Conservation (phyloP, 345 rosid species). For the Brassica juncea region DNA sequence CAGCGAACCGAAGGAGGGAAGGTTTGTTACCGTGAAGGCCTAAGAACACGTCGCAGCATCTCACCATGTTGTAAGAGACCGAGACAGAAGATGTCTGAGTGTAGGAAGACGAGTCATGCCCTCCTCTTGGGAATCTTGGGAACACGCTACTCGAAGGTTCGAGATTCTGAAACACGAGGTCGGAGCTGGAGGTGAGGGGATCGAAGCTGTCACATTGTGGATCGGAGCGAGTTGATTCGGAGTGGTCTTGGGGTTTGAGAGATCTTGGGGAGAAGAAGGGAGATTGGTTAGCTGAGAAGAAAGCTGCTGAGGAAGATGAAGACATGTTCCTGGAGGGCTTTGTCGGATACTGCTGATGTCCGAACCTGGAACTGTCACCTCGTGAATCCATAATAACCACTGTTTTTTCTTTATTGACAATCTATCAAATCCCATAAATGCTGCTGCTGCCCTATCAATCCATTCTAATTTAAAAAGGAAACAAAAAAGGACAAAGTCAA, state of each 20-base stretch:
- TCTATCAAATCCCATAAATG: too few relatives aligned
- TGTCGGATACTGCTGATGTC: conserved; percentile 42
- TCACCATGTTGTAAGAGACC: too few relatives aligned
- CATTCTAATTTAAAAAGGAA: conserved; percentile 41
- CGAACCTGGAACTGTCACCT: conserved; percentile 54
- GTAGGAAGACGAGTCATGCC: too few relatives aligned
- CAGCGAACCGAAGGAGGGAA: too few relatives aligned
- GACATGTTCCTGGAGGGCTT: conserved; percentile 70
- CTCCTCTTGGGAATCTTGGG: too few relatives aligned
- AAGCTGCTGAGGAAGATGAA: conserved; percentile 83
- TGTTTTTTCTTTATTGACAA: too few relatives aligned
- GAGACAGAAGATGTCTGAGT: too few relatives aligned
- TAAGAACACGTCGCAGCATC: too few relatives aligned
- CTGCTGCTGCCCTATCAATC: too few relatives aligned
- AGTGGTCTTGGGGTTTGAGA: conserved; percentile 48
- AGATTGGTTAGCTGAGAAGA: conserved; percentile 91
- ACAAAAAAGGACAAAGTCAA: conserved; percentile 1
- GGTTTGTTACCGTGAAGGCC: too few relatives aligned
- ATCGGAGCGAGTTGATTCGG: conserved; percentile 70
- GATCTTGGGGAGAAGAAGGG: conserved; percentile 92
- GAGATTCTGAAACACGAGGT: conserved; percentile 44
- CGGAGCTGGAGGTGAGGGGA: conserved; percentile 57
- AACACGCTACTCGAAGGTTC: not conserved
- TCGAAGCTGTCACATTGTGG: conserved; percentile 61
- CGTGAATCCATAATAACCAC: too few relatives aligned